These are phyloP conservation scores for Suillus occidentalis DNA, from an alignment of 768 basidiomycete species.

Conservation along the genomic window DNA sequence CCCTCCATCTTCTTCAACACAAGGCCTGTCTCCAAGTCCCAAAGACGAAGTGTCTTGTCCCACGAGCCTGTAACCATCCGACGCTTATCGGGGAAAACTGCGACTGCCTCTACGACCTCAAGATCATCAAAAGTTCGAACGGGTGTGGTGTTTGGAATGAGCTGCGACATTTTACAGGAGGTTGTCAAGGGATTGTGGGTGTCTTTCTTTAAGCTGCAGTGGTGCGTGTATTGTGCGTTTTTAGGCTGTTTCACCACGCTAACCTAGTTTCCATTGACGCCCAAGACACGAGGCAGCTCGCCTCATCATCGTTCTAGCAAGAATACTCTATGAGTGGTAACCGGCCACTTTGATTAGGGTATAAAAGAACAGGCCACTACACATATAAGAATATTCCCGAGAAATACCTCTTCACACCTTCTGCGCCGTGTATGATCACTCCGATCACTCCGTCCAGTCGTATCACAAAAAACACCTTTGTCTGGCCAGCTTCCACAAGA, in stretches of 20 bases:
- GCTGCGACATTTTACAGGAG: background rate
- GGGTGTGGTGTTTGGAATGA: background rate
- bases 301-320: no score
- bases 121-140: background rate
- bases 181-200: background rate
- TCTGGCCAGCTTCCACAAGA: slow-evolving; percentile 29
- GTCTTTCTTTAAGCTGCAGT: background rate
- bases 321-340: no score
- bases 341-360: no score
- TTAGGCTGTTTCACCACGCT: background rate
- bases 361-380: background rate
- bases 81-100: background rate
- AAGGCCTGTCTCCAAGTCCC: background rate
- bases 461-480: slow-evolving; percentile 31
- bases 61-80: background rate
- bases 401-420: slow-evolving; percentile 14
- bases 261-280: background rate
- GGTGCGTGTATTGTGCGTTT: background rate
- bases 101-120: background rate
- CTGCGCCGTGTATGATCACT: slow-evolving; percentile 20
- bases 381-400: background rate
- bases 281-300: background rate
- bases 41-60: background rate
- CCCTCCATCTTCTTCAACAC: background rate
- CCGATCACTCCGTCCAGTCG: slow-evolving; percentile 27